Conservation (phyloP, 1,284 basidiomycete species). For the Irpex lacteus region DNA sequence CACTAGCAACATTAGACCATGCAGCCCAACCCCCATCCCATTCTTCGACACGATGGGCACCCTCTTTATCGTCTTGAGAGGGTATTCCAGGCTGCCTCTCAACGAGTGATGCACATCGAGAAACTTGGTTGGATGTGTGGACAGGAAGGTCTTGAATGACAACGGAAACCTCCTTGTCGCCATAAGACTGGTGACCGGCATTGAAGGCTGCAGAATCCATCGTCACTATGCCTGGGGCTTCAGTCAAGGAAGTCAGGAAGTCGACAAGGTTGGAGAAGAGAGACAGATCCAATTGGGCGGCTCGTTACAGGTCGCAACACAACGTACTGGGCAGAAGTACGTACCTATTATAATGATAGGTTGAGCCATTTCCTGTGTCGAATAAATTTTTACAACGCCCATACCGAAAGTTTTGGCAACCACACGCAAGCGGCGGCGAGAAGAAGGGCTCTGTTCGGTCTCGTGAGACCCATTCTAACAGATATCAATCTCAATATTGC, state of each 20-base stretch:
- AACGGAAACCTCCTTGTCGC: too few species aligned
- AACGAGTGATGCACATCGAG: too few species aligned
- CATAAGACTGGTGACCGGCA: too few species aligned
- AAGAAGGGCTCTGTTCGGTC: not conserved
- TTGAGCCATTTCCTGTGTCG: not conserved
- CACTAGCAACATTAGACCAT: not conserved
- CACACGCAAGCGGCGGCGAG: not conserved
- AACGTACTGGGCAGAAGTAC: not conserved
- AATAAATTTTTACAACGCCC: not conserved
- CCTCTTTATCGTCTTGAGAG: too few species aligned
- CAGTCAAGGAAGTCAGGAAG: not conserved
- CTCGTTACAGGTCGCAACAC: not conserved
- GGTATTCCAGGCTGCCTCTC: too few species aligned
- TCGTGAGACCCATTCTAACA: not conserved
- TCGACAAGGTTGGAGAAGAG: not conserved
- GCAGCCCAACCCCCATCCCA: slow-evolving; percentile 1
- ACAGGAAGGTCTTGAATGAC: too few species aligned
- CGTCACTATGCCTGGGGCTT: not conserved
- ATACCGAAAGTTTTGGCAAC: not conserved
- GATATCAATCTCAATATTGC: not conserved
- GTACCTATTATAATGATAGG: not conserved
- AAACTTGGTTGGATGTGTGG: too few species aligned
- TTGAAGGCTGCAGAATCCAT: not conserved
- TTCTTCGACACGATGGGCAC: too few species aligned
- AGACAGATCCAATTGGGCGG: not conserved